Conservation (phyloP, 192 early-diverging fungal genomes). For the Obelidium mucronatum region DNA sequence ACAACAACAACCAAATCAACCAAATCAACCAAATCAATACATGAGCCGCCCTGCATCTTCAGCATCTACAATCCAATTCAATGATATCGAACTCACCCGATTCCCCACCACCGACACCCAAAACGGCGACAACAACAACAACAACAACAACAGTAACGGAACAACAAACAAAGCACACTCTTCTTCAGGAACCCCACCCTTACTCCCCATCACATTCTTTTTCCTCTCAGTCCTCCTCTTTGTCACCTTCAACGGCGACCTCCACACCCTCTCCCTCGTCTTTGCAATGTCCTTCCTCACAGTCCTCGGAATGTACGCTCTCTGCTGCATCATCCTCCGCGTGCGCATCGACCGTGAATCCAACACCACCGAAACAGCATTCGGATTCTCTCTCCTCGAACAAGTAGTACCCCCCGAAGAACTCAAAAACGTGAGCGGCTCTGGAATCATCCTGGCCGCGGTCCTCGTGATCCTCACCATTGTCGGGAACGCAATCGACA, state of each 20-base stretch:
- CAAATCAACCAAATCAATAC: neutral
- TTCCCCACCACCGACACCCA: conserved; percentile 40
- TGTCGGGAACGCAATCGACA: conserved; percentile 53
- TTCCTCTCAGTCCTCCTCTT: conserved; percentile 56
- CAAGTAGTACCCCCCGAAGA: no score
- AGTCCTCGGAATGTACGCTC: conserved; percentile 52
- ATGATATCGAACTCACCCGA: neutral
- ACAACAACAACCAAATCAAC: neutral
- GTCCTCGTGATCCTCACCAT: conserved; percentile 39
- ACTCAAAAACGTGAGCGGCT: no score
- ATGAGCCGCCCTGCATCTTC: neutral
- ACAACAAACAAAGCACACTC: neutral
- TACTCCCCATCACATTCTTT: conserved; percentile 59
- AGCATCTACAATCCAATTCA: no score
- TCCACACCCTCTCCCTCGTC: conserved; percentile 56
- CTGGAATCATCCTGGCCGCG: conserved; percentile 43
- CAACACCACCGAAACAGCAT: neutral
- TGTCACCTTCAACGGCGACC: conserved; percentile 48
- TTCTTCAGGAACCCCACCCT: neutral
- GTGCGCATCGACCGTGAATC: conserved; percentile 45
- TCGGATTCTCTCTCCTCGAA: neutral
- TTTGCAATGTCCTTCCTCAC: conserved; percentile 62
- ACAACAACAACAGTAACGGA: no score
- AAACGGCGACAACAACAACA: neutral
- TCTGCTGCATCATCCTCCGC: conserved; percentile 56